These are phyloP conservation scores for Lentinula aciculospora DNA, from an alignment of 768 basidiomycete genomes.

Conservation along the genomic window DNA sequence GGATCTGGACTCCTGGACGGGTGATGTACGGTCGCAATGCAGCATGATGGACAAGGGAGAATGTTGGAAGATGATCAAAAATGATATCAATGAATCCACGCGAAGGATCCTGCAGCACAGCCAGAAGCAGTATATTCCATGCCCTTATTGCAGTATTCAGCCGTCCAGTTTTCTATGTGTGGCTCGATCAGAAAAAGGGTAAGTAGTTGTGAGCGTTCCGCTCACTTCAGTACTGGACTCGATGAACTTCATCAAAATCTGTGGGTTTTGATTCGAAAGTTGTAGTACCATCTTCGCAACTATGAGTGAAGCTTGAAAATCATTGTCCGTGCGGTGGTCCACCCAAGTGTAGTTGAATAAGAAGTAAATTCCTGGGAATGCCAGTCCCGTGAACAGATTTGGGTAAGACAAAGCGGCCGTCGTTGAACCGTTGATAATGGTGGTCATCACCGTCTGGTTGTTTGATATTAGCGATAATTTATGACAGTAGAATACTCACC, in stretches of 20 bases:
- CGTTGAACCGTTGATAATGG: constrained; percentile 21
- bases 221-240: constrained; percentile 31
- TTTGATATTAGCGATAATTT: neutral
- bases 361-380: constrained; percentile 48
- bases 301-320: constrained; percentile 46
- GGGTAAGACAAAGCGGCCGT: constrained; percentile 25
- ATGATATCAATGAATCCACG: constrained; percentile 34
- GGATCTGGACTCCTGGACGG: constrained; percentile 27
- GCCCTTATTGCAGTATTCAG: constrained; percentile 39
- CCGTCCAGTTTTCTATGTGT: constrained; percentile 27
- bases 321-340: constrained; percentile 40
- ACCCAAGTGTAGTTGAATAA: constrained; percentile 44
- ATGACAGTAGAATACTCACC: constrained; percentile 27
- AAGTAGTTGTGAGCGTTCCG: neutral
- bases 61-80: constrained; percentile 44
- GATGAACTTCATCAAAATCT: constrained; percentile 31
- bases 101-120: constrained; percentile 39
- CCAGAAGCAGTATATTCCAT: constrained; percentile 62
- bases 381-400: constrained; percentile 31
- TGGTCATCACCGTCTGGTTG: constrained; percentile 22
- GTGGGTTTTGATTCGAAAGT: constrained; percentile 37
- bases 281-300: constrained; percentile 49
- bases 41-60: constrained; percentile 40
- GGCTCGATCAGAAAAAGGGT: neutral
- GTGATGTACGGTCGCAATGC: constrained; percentile 34